Evolutionary conservation across 2,329 filamentous ascomycete species (phyloP).

Genomic region (Xylaria sp.): DNA sequence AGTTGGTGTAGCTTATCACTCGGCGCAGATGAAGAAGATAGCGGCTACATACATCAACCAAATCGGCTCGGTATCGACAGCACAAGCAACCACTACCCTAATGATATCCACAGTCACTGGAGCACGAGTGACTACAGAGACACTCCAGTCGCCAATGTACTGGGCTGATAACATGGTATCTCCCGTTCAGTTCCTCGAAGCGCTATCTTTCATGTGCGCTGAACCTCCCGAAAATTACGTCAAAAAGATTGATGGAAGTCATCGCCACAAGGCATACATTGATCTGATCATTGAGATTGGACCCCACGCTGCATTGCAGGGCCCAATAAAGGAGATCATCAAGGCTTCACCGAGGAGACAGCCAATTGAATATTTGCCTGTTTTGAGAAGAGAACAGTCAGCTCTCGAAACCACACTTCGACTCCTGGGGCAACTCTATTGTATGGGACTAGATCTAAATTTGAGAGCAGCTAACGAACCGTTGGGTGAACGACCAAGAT

Average conservation of each 20-base stretch:
- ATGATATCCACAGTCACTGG: background rate
- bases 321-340: slow-evolving; percentile 15
- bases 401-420: slow-evolving; percentile 10
- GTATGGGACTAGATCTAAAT: background rate
- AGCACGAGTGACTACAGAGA: background rate
- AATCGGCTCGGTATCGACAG: no score
- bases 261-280: background rate
- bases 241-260: slow-evolving; percentile 12
- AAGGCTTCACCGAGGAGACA: no score
- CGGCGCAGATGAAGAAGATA: slow-evolving; percentile 39
- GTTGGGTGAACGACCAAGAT: background rate
- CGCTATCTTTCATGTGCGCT: slow-evolving; percentile 23
- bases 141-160: slow-evolving; percentile 5
- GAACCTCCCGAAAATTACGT: background rate
- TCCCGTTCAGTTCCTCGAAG: slow-evolving; percentile 41
- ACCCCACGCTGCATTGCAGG: slow-evolving; percentile 35
- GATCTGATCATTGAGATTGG: slow-evolving; percentile 40
- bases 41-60: slow-evolving; percentile 11
- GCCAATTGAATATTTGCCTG: background rate
- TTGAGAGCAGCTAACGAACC: background rate
- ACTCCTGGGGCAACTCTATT: slow-evolving; percentile 1
- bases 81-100: background rate
- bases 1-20: slow-evolving; percentile 44
- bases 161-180: slow-evolving; percentile 38
- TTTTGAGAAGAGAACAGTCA: background rate